phyloP scores from a whole-genome alignment of 2,329 filamentous ascomycete genomes.

The Aspergillus clavatus region DNA sequence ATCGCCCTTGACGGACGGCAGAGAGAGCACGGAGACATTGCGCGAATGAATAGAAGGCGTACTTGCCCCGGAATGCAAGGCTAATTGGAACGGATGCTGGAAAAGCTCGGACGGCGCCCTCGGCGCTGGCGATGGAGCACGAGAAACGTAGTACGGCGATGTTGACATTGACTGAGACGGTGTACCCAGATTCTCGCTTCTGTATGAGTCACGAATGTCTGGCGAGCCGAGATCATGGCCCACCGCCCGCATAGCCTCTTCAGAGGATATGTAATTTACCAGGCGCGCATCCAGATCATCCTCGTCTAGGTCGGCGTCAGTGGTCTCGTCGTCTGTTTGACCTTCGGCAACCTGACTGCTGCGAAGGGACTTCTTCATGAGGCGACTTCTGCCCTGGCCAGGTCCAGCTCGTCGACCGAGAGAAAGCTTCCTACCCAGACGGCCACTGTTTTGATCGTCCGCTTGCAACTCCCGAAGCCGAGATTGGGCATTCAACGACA shows the following conservation, averaged over 20 bases:
- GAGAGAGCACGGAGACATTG: slow-evolving; percentile 41
- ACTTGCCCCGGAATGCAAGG: background rate
- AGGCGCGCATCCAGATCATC: background rate
- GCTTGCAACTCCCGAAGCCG: slow-evolving; percentile 7
- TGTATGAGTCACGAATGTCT: background rate
- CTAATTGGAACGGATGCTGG: slow-evolving; percentile 28
- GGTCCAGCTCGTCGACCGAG: slow-evolving; percentile 14
- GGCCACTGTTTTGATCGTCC: slow-evolving; percentile 3
- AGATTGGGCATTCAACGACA: slow-evolving; percentile 3
- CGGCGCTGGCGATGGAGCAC: slow-evolving; percentile 44
- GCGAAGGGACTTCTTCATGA: slow-evolving; percentile 7
- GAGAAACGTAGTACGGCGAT: slow-evolving; percentile 9
- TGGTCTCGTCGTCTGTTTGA: background rate
- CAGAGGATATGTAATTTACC: background rate
- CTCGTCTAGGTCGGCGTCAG: background rate
- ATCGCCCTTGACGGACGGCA: slow-evolving; percentile 48
- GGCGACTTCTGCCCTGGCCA: slow-evolving; percentile 14
- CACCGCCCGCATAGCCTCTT: background rate
- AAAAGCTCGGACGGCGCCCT: slow-evolving; percentile 30
- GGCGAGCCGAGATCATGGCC: slow-evolving; percentile 2
- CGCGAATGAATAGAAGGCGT: slow-evolving; percentile 2
- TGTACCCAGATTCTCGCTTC: background rate
- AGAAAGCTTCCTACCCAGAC: slow-evolving; percentile 9
- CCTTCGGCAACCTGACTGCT: slow-evolving; percentile 7
- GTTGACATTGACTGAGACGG: background rate